These are phyloP conservation scores for Crucihimalaya himalaica DNA, from an alignment of 345 rosid species.

Conservation along the genomic window DNA sequence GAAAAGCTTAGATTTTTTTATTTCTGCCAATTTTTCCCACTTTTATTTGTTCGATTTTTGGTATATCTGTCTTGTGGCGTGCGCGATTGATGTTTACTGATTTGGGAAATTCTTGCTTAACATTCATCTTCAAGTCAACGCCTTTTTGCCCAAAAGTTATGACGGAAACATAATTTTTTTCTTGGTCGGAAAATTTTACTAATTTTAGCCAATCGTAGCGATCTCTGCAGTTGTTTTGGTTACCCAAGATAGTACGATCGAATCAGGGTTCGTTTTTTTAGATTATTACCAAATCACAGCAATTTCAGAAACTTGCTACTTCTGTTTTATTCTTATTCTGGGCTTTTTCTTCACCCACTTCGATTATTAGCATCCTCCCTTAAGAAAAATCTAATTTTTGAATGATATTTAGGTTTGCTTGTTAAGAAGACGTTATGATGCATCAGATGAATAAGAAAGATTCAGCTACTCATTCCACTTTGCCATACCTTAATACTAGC, in stretches of 20 bases:
- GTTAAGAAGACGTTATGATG: conserved; percentile 45
- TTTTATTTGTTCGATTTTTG: conserved; percentile 9
- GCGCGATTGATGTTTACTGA: conserved; percentile 36
- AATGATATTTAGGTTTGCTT: conserved; percentile 18
- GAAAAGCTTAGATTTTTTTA: background rate
- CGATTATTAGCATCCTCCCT: background rate
- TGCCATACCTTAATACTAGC: conserved; percentile 44
- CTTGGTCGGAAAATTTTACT: conserved; percentile 42
- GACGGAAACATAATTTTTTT: background rate
- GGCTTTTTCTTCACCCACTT: background rate
- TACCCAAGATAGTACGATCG: conserved; percentile 37
- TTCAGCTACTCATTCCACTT: conserved; percentile 31
- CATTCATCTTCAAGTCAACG: conserved; percentile 37
- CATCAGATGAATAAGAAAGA: conserved; percentile 48
- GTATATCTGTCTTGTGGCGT: conserved; percentile 35
- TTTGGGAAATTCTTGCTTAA: conserved; percentile 10
- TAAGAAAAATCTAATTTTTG: background rate
- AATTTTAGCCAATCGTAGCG: conserved; percentile 28
- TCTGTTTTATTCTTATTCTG: conserved; percentile 17
- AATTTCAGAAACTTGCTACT: conserved; percentile 26
- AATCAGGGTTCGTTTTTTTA: conserved; percentile 22
- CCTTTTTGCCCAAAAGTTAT: conserved; percentile 35
- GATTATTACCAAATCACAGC: background rate
- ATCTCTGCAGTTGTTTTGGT: conserved; percentile 24
- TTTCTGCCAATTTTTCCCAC: background rate